These are phyloP conservation scores for Acorus gramineus DNA, from an alignment of 106 monocot species.

Conservation along the genomic window DNA sequence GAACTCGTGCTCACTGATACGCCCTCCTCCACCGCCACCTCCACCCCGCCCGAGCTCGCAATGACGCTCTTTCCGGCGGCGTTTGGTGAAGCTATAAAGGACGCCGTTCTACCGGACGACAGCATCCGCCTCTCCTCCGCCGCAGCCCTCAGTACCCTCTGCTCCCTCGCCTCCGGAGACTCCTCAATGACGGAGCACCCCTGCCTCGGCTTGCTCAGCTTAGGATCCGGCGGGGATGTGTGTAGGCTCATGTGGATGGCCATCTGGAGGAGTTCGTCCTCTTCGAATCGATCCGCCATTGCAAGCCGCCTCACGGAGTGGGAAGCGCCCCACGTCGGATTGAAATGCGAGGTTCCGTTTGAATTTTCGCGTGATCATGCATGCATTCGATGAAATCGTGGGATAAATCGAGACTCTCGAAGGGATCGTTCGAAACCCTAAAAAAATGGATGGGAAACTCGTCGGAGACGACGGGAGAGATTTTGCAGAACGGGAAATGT, in stretches of 20 bases:
- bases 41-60: not conserved
- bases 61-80: conserved; percentile 1
- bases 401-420: too few relatives aligned
- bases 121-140: conserved; percentile 89
- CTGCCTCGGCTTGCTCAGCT: conserved; percentile 71
- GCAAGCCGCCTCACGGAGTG: not conserved
- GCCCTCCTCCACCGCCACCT: too few relatives aligned
- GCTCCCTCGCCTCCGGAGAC: conserved; percentile 50
- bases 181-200: conserved; percentile 25
- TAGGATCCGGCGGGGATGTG: conserved; percentile 68
- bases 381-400: too few relatives aligned
- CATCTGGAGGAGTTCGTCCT: conserved; percentile 97
- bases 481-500: too few relatives aligned
- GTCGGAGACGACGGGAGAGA: too few relatives aligned
- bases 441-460: too few relatives aligned
- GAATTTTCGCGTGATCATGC: too few relatives aligned
- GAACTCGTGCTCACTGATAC: too few relatives aligned
- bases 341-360: too few relatives aligned
- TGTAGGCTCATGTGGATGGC: conserved; percentile 93
- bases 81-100: not conserved
- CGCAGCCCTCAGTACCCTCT: conserved; percentile 76
- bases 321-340: too few relatives aligned
- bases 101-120: conserved; percentile 14
- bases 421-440: too few relatives aligned
- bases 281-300: conserved; percentile 49